Evolutionary conservation across 768 basidiomycete genomes (phyloP), one percentile per base, ranked within the genome.

Genomic region (Russula dissimulans): DNA sequence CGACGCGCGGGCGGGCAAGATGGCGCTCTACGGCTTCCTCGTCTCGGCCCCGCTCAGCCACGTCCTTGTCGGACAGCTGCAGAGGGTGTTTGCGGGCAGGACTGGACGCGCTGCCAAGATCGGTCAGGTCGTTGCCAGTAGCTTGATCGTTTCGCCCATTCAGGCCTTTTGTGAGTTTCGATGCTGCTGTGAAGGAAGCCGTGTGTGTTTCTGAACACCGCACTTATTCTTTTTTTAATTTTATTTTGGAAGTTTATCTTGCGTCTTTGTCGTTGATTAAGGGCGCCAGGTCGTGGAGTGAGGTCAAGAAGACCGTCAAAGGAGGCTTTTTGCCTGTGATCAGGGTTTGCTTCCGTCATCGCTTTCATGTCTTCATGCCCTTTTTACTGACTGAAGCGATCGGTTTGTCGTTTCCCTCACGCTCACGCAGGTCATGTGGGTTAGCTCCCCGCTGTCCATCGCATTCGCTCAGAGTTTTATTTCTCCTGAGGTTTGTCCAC

Each of bases 41-140:
- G 79, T 95, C 43, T 90, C 90, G 12, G 92, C 91, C 6, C 92
- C 92, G 0, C 70, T 95, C 34, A 79, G 83, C 44, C 92, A 95
- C 69, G 72, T 79, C 70, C 82, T 93, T 61, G 81, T 90, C 18
- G 83, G 86, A 56, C 66, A 77, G 43, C 73, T 94, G 59, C 90
- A 93, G 72, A 85, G 79, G 67, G 79, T 79, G 14, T 94, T 95
- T 68, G 82, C 83, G 0, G 91, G 91, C 42, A 87, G 78, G 74
- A 84, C 83, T 18, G 79, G 83, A 15, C 71, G 81, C 42, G 74
- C 76, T 26, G 82, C 84, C 50, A 86, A 82, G 73, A 65, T 93
- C 50, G 82, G 72, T 18, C 89, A 90, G 73, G 78, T 95, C 59
- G 65, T 91, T 29, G 86, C 86, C 29, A 89, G 81, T 70, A 90